Base-by-base conservation (phyloP, 306 rosid species). In the Dryas drummondii region DNA sequence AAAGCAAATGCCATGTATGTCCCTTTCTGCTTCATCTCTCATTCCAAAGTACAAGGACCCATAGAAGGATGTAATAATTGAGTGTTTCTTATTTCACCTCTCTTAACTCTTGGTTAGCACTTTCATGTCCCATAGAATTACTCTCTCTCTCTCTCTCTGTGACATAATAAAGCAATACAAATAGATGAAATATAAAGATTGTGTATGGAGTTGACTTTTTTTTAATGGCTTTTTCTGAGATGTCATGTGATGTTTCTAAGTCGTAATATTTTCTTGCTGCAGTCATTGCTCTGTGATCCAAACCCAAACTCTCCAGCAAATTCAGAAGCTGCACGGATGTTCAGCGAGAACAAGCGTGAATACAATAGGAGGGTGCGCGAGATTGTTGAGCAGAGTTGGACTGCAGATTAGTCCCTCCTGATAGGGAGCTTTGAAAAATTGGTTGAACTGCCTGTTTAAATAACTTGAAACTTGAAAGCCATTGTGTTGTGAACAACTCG, bases 361-460 rank as follows among this genome's bases (percentile, higher is more conserved):
- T 94, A 94, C 86, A 94, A 94, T 74, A 82, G 96, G 76, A 90
- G 93, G 82, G 87, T 94, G 5, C 94, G 97, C 0, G 97, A 88
- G 80, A 90, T 90, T 69, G 99, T 94, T 45, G 97, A 94, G 93
- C 99, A 92, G 91, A 94, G 99, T 78, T 94, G 99, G 99, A 92
- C 99, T 60, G 99, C 99, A 74, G 99, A 94, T 84, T 94, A 87
- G 81, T 75, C 6, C 7, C 51, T 70, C 70, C 59, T 74, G 77
- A 69, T 59, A 42, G 51, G 71, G 77, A 79, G 67, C 85, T 69
- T 50, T 17, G 32, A 72, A 80, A 87, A 72, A 79, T 74, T 76
- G 75, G 79, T 80, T 73, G 66, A 66, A 75, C 80, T 75, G 68
- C 85, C 61, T 84, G 80, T 88, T 87, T 87, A 78, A 86, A 76